Conservation (phyloP, 768 basidiomycete species). For the Hericium coralloides region DNA sequence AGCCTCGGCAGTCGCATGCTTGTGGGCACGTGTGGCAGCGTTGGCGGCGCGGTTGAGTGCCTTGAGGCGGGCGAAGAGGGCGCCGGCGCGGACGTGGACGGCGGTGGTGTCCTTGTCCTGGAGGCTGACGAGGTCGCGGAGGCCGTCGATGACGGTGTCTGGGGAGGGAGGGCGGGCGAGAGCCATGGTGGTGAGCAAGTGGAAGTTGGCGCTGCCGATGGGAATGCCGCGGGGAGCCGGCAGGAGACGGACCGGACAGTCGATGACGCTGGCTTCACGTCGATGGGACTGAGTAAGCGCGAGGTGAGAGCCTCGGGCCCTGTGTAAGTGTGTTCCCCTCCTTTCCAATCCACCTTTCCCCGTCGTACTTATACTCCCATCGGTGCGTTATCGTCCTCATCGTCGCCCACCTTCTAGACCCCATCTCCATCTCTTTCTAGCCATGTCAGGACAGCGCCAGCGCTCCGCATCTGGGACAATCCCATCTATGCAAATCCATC, state of each 20-base stretch:
- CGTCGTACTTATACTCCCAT: neutral
- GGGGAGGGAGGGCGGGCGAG: slow-evolving; percentile 26
- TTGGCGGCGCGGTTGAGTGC: slow-evolving; percentile 70
- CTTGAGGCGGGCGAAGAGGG: slow-evolving; percentile 75
- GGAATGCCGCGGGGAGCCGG: neutral
- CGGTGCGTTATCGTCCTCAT: neutral
- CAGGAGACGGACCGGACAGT: neutral
- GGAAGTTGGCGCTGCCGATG: slow-evolving; percentile 18
- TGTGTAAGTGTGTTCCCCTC: neutral
- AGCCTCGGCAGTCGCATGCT: slow-evolving; percentile 63
- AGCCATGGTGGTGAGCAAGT: slow-evolving; percentile 14
- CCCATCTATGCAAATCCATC: slow-evolving; percentile 72
- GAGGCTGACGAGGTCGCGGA: slow-evolving; percentile 54
- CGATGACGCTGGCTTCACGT: neutral
- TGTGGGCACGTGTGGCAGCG: slow-evolving; percentile 59
- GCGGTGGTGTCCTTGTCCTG: slow-evolving; percentile 36
- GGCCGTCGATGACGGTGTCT: slow-evolving; percentile 48
- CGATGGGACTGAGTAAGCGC: neutral
- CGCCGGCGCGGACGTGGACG: slow-evolving; percentile 58
- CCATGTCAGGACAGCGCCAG: slow-evolving; percentile 27
- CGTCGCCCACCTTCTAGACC: slow-evolving; percentile 8
- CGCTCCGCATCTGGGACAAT: slow-evolving; percentile 73
- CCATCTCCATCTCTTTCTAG: neutral
- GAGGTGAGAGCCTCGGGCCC: neutral
- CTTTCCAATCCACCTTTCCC: neutral